Evolutionary conservation across 441 rosid genomes (phyloP).

Genomic region (Gossypium aridum): DNA sequence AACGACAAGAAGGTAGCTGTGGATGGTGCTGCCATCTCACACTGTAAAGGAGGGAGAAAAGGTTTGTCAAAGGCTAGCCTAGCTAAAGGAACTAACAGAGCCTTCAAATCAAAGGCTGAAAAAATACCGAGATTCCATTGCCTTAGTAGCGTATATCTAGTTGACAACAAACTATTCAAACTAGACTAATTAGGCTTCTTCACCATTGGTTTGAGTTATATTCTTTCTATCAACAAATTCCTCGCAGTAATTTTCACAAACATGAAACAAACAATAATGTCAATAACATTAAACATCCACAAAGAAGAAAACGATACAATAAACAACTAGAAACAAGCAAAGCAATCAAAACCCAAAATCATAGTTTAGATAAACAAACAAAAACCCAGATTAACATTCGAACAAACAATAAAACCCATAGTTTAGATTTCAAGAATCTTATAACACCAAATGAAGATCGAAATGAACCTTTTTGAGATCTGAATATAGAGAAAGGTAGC

Average conservation of each 20-base stretch:
- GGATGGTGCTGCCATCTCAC: conserved; percentile 67
- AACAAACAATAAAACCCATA: not conserved
- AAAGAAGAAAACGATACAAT: not conserved
- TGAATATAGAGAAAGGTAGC: not conserved
- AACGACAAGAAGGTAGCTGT: conserved; percentile 56
- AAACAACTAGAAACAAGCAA: not conserved
- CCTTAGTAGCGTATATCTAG: too few species aligned
- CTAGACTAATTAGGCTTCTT: not conserved
- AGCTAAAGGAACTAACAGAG: not conserved
- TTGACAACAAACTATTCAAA: not conserved
- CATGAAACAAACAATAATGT: not conserved
- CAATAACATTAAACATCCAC: not conserved
- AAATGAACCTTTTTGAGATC: conserved; percentile 2
- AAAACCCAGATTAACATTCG: not conserved
- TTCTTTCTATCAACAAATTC: not conserved
- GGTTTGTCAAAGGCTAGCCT: not conserved
- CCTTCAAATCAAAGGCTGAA: not conserved
- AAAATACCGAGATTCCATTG: not conserved
- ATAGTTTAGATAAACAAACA: not conserved
- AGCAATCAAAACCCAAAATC: not conserved
- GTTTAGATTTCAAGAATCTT: not conserved
- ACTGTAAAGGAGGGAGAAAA: conserved; percentile 12
- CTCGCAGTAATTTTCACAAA: not conserved
- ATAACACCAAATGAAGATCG: not conserved
- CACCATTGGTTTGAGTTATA: not conserved